These are phyloP conservation scores for Aulographum hederae DNA, from an alignment of 2,329 filamentous ascomycete genomes.

Conservation along the genomic window DNA sequence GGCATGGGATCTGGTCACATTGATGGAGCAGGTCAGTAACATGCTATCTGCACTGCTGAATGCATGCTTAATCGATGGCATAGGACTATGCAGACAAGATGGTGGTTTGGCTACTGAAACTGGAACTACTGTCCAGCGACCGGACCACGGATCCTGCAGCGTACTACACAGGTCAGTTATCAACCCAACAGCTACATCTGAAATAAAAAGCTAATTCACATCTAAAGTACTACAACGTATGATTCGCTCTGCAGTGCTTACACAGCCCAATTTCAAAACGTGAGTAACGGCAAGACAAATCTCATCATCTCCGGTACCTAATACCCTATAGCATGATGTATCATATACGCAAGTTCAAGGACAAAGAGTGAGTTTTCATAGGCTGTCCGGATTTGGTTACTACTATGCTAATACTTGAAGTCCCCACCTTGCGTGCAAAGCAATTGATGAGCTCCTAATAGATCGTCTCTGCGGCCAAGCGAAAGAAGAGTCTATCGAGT, in stretches of 20 bases:
- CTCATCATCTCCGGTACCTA: no score
- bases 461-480: conserved; percentile 33
- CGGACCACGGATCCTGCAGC: conserved; percentile 16
- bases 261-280: conserved; percentile 44
- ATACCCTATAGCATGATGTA: conserved; percentile 33
- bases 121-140: conserved; percentile 44
- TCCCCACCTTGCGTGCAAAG: conserved; percentile 18
- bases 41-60: neutral
- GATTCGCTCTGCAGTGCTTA: conserved; percentile 39
- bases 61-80: neutral
- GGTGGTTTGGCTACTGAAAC: conserved; percentile 45
- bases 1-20: conserved; percentile 37
- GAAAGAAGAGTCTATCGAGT: conserved; percentile 46
- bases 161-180: conserved; percentile 23
- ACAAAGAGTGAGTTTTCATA: conserved; percentile 11
- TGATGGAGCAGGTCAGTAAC: conserved; percentile 45
- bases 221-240: conserved; percentile 39
- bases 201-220: no score
- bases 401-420: conserved; percentile 11
- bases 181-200: no score
- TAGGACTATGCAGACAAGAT: conserved; percentile 43
- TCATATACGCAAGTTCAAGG: conserved; percentile 46
- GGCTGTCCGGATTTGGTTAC: neutral
- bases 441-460: conserved; percentile 46
- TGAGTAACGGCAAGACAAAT: conserved; percentile 11